These are phyloP conservation scores for Didymella keratinophila DNA, from an alignment of 2,329 filamentous ascomycete species.

Conservation along the genomic window DNA sequence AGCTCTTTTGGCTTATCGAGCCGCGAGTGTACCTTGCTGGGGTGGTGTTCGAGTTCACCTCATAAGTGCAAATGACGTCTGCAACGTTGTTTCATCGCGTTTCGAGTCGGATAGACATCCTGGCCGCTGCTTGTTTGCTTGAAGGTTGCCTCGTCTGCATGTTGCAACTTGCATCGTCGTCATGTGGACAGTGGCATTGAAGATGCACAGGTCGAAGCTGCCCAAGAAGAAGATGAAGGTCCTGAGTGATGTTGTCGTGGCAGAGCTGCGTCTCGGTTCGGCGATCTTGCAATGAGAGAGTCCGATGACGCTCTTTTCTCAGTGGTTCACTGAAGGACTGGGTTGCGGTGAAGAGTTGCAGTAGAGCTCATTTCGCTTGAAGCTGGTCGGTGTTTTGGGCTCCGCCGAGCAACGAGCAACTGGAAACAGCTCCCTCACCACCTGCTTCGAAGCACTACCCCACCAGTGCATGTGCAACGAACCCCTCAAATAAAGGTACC, in stretches of 20 bases:
- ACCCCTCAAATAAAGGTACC: constrained; percentile 8
- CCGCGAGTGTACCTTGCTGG: too few relatives aligned
- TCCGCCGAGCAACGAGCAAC: constrained; percentile 6
- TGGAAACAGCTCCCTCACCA: constrained; percentile 18
- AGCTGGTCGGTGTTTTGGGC: constrained; percentile 15
- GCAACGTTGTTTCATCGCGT: constrained; percentile 13
- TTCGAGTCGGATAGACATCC: constrained; percentile 7
- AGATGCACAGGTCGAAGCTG: not conserved
- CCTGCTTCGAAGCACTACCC: constrained; percentile 10
- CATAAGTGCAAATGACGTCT: not conserved
- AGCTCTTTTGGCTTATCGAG: too few relatives aligned
- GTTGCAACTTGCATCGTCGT: constrained; percentile 1
- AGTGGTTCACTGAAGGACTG: not conserved
- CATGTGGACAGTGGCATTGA: not conserved
- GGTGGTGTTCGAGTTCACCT: too few relatives aligned
- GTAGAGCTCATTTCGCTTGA: constrained; percentile 20
- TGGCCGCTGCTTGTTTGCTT: not conserved
- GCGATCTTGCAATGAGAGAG: too few relatives aligned
- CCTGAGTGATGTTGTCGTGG: too few relatives aligned
- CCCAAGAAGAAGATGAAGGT: not conserved
- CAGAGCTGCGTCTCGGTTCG: too few relatives aligned
- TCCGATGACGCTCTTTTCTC: too few relatives aligned
- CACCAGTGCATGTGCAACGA: constrained; percentile 12
- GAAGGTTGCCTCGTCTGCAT: not conserved
- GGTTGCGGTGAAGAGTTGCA: not conserved